These are phyloP conservation scores for Erodium trifolium DNA, from an alignment of 441 rosid species.

Conservation along the genomic window DNA sequence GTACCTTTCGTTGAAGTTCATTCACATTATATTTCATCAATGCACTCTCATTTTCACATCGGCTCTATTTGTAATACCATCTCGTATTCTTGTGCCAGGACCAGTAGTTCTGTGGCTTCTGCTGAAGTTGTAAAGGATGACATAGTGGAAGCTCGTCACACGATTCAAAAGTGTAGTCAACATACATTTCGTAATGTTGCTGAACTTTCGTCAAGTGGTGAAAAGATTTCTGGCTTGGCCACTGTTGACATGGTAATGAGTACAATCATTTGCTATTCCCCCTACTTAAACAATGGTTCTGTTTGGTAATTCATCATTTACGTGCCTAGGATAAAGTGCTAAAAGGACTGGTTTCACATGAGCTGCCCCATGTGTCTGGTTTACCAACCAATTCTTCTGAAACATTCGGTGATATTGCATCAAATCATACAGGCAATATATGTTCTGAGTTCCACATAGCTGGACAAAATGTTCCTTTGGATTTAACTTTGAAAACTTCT, in stretches of 20 bases:
- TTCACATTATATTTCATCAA: constrained; percentile 12
- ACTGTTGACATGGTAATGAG: constrained; percentile 62
- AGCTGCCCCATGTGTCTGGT: constrained; percentile 14
- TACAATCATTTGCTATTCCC: constrained; percentile 15
- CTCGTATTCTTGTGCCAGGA: constrained; percentile 42
- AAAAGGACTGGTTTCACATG: constrained; percentile 65
- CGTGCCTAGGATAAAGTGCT: constrained; percentile 64
- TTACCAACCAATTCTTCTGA: constrained; percentile 29
- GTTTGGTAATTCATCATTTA: constrained; percentile 15
- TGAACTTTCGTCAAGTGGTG: constrained; percentile 68
- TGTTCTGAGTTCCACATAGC: constrained; percentile 46
- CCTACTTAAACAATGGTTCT: constrained; percentile 8
- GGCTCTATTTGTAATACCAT: constrained; percentile 16
- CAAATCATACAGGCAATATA: constrained; percentile 32
- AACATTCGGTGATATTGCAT: constrained; percentile 30
- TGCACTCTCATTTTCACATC: constrained; percentile 7
- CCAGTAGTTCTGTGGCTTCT: constrained; percentile 31
- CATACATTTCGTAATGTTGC: constrained; percentile 67
- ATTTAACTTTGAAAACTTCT: constrained; percentile 79
- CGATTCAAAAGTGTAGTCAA: constrained; percentile 49
- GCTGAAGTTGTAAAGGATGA: constrained; percentile 34
- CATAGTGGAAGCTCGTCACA: constrained; percentile 30
- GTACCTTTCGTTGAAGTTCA: constrained; percentile 28
- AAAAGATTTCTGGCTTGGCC: constrained; percentile 34
- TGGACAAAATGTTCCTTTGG: constrained; percentile 67